These are phyloP conservation scores for Asterophora parasitica DNA, from an alignment of 768 basidiomycete species.

Conservation along the genomic window DNA sequence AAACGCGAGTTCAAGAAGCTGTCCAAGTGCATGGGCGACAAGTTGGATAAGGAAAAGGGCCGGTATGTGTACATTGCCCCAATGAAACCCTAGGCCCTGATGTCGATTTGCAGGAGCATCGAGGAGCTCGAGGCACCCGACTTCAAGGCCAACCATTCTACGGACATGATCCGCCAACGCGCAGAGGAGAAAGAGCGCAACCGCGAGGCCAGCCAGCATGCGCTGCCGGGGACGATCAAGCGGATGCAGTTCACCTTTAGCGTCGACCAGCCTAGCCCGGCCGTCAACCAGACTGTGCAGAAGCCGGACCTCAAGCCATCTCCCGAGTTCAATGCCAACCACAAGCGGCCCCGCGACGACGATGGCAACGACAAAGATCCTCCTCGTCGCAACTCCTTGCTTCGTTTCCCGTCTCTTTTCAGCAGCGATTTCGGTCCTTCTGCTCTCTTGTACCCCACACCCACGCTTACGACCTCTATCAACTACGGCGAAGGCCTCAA, in stretches of 20 bases:
- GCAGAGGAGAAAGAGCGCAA: slow-evolving; percentile 79
- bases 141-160: slow-evolving; percentile 74
- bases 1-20: slow-evolving; percentile 90
- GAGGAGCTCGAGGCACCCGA: slow-evolving; percentile 82
- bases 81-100: slow-evolving; percentile 32
- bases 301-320: slow-evolving; percentile 68
- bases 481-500: slow-evolving; percentile 76
- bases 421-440: slow-evolving; percentile 73
- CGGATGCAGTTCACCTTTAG: slow-evolving; percentile 91
- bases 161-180: slow-evolving; percentile 75
- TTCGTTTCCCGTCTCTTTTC: slow-evolving; percentile 74
- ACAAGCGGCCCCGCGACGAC: slow-evolving; percentile 35
- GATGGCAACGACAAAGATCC: slow-evolving; percentile 34
- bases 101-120: slow-evolving; percentile 54
- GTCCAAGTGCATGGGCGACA: slow-evolving; percentile 85
- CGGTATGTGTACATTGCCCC: slow-evolving; percentile 45
- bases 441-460: slow-evolving; percentile 64
- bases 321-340: slow-evolving; percentile 43
- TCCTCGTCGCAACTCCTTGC: slow-evolving; percentile 27
- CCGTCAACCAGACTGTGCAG: slow-evolving; percentile 44
- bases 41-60: slow-evolving; percentile 90
- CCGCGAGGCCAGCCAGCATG: slow-evolving; percentile 62
- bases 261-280: slow-evolving; percentile 61
- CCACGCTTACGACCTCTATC: slow-evolving; percentile 61
- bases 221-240: slow-evolving; percentile 68